Evolutionary conservation across 345 rosid species (phyloP).

Genomic region (Kernera saxatilis): DNA sequence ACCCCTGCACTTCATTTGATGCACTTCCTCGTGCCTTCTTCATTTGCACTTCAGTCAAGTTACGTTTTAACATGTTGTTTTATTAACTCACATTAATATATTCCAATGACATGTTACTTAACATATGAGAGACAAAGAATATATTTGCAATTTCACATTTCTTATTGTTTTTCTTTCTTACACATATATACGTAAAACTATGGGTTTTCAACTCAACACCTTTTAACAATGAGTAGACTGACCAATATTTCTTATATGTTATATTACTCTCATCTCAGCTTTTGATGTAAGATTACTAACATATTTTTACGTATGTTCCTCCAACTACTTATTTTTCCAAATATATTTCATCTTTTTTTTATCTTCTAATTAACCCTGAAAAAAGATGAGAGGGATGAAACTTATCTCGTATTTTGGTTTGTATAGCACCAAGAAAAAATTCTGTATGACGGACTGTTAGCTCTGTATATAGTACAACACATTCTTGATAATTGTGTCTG

Average conservation of each 20-base stretch:
- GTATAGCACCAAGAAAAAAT: background rate
- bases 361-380: no score
- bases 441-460: no score
- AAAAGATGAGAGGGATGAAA: no score
- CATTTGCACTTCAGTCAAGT: background rate
- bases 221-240: no score
- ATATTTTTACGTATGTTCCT: background rate
- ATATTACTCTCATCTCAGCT: no score
- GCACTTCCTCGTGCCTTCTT: slow-evolving; percentile 8
- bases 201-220: no score
- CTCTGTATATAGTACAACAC: no score
- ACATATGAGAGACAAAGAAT: background rate
- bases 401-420: background rate
- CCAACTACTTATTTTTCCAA: background rate
- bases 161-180: background rate
- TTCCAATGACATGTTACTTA: background rate
- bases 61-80: background rate
- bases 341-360: no score
- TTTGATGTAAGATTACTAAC: background rate
- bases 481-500: background rate
- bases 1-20: slow-evolving; percentile 2
- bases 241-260: no score
- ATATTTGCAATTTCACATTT: background rate
- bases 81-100: background rate
- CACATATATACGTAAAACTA: background rate